These are phyloP conservation scores for Rhododendron vialii DNA, from an alignment of 148 eudicot genomes.

Conservation along the genomic window DNA sequence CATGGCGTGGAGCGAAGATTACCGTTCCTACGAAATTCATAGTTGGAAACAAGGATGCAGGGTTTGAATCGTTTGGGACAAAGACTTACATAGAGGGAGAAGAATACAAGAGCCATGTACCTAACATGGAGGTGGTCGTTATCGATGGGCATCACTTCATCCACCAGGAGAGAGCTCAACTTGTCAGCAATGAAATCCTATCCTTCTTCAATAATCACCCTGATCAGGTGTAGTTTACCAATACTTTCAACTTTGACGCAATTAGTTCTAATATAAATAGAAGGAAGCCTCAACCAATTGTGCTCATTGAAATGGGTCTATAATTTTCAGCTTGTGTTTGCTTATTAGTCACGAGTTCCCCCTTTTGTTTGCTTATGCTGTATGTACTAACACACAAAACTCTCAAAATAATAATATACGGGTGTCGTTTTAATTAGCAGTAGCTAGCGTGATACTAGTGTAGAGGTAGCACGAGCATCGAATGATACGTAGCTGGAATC, in stretches of 20 bases:
- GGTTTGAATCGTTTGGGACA: constrained; percentile 7
- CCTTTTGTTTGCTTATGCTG: too few relatives aligned
- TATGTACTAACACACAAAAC: too few relatives aligned
- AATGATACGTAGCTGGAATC: too few relatives aligned
- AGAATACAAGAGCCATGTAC: neutral
- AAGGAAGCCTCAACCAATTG: too few relatives aligned
- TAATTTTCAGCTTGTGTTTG: too few relatives aligned
- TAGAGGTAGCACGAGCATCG: too few relatives aligned
- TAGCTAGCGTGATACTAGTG: too few relatives aligned
- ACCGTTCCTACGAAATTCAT: constrained; percentile 1
- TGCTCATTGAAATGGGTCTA: too few relatives aligned
- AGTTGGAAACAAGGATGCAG: neutral
- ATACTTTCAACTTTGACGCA: neutral
- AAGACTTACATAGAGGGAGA: neutral
- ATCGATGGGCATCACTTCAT: constrained; percentile 1
- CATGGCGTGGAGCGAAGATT: neutral
- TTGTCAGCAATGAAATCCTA: neutral
- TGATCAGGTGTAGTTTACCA: neutral
- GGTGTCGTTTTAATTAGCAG: too few relatives aligned
- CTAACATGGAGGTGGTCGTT: neutral
- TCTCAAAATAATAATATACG: too few relatives aligned
- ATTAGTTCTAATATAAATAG: too few relatives aligned
- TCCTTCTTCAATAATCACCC: neutral
- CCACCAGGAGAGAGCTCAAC: neutral
- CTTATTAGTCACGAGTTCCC: too few relatives aligned